Evolutionary conservation across 2,329 filamentous ascomycete species (phyloP).

Genomic region (Pseudogymnoascus sp.): DNA sequence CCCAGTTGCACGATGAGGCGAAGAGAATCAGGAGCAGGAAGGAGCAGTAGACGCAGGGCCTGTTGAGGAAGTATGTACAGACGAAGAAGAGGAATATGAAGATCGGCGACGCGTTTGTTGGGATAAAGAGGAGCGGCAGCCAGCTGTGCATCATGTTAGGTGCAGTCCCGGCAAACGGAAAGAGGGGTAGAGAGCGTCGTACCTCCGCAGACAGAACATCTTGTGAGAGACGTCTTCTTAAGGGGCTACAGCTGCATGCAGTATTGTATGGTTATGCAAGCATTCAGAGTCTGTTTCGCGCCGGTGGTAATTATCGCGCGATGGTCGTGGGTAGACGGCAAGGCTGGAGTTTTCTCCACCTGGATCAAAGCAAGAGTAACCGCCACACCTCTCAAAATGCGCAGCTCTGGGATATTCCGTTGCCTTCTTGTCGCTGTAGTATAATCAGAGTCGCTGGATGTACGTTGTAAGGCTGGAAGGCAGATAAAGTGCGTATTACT

Average conservation of each 20-base stretch:
- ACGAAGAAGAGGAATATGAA: slow-evolving; percentile 86
- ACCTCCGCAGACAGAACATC: slow-evolving; percentile 62
- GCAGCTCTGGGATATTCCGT: neutral
- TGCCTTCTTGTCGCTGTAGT: neutral
- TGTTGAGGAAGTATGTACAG: slow-evolving; percentile 92
- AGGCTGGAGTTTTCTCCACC: slow-evolving; percentile 1
- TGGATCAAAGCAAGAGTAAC: neutral
- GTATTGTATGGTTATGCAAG: neutral
- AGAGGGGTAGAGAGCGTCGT: slow-evolving; percentile 15
- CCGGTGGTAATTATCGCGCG: neutral
- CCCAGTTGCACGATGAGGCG: slow-evolving; percentile 84
- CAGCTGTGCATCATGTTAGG: slow-evolving; percentile 47
- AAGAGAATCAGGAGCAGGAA: slow-evolving; percentile 93
- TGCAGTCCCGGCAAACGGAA: slow-evolving; percentile 1
- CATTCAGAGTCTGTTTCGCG: neutral
- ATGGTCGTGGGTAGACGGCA: neutral
- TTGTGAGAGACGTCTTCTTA: slow-evolving; percentile 13
- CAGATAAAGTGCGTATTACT: neutral
- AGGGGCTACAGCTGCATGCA: neutral
- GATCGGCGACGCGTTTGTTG: slow-evolving; percentile 75
- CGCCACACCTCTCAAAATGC: neutral
- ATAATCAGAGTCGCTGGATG: neutral
- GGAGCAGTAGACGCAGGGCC: slow-evolving; percentile 96
- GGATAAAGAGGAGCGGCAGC: slow-evolving; percentile 82
- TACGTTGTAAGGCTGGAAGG: neutral